Base-by-base conservation (phyloP, 1,284 basidiomycete species). In the Pholiota adiposa region DNA sequence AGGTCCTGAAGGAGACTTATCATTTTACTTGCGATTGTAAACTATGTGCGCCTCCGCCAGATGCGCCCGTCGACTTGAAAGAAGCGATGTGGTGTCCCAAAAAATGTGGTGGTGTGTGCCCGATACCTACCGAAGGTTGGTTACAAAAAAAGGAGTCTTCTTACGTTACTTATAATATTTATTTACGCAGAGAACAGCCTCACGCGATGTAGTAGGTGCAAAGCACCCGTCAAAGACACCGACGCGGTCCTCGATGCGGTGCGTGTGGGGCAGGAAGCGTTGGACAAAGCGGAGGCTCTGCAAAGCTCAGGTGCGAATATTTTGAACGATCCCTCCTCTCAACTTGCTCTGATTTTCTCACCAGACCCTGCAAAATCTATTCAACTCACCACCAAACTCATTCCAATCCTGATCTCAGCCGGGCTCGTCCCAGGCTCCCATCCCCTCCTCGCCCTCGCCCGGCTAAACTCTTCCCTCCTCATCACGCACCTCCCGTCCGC, bases 21-120 rank as follows among this genome's bases (percentile, higher is more conserved):
- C 82, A 85, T 64, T 98, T 98, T 69, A 75, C 71, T 1, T 98
- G 97, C 70, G 67, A 67, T 8, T 98, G 96, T 69, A 34, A 65
- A 16, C 71, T 91, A 2, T 96, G 93, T 67, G 60, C 64, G 18
- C 61, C 66, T 8, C 41, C 62, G 0, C 38, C 62, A 1, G 64
- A 63, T 44, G 27, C 48, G 16, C 46, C 59, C 7, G 72, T 85
- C 0, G 94, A 97, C 70, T 86, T 86, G 16, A 80, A 94, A 53
- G 88, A 87, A 70, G 79, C 85, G 2, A 73, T 92, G 23, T 81
- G 75, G 72, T 95, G 93, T 71, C 80, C 87, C 2, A 83, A 83
- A 66, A 77, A 72, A 38, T 92, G 90, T 63, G 87, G 86, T 31
- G 87, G 86, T 0, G 70, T 75, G 12, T 89, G 86, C 68, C 76